Evolutionary conservation across 163 green algal species (phyloP).

Genomic region (Volvox carteri): DNA sequence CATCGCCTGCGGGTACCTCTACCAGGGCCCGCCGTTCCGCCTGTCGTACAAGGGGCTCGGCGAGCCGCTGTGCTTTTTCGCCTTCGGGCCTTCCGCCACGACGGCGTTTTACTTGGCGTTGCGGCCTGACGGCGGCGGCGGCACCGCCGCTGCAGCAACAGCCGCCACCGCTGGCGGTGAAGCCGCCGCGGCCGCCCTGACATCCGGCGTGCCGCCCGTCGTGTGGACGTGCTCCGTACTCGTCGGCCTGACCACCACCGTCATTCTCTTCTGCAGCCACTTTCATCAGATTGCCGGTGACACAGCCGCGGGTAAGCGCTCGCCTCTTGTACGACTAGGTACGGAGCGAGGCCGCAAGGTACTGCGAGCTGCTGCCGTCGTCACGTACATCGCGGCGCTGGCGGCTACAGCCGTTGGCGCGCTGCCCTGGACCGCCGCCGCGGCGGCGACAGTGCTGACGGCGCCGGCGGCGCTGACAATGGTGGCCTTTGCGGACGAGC

Average conservation of each 20-base stretch:
- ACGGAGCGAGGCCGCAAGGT: constrained; percentile 60
- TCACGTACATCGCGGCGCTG: constrained; percentile 21
- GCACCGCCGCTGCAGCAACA: constrained; percentile 25
- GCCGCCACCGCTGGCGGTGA: constrained; percentile 49
- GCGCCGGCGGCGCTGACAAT: constrained; percentile 62
- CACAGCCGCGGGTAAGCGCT: constrained; percentile 85
- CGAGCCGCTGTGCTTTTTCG: constrained; percentile 96
- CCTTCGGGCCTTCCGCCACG: constrained; percentile 95
- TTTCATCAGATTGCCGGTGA: constrained; percentile 96
- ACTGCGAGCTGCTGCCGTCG: constrained; percentile 37
- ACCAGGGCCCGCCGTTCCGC: constrained; percentile 96
- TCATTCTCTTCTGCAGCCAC: constrained; percentile 97
- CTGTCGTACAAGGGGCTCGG: constrained; percentile 97
- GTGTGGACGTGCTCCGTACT: constrained; percentile 75
- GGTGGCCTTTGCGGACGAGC: constrained; percentile 70
- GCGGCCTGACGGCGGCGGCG: constrained; percentile 50
- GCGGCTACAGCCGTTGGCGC: constrained; percentile 40
- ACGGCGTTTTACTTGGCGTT: constrained; percentile 94
- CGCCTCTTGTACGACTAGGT: constrained; percentile 91
- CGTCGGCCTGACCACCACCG: constrained; percentile 92
- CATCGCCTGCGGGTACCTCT: constrained; percentile 95
- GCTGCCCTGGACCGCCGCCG: constrained; percentile 49
- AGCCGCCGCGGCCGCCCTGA: constrained; percentile 21
- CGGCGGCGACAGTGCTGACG: constrained; percentile 50
- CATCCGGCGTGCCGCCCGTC: constrained; percentile 57